phyloP scores from a whole-genome alignment of 2,329 filamentous ascomycete genomes.

The Apiospora malaysiana region DNA sequence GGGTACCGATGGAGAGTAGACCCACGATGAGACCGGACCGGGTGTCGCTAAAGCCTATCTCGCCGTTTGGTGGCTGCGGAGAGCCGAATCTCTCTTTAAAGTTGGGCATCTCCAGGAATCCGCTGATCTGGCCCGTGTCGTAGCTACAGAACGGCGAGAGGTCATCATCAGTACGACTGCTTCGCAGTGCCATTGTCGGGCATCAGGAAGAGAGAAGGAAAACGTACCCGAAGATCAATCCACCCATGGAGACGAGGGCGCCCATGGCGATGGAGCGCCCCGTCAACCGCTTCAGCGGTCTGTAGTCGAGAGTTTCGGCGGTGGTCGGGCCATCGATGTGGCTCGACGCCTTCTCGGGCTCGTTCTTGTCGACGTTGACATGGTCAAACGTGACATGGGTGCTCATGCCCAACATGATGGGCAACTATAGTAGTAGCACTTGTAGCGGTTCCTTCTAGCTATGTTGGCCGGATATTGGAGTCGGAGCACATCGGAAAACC shows the following conservation, averaged over 20 bases:
- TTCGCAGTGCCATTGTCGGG: neutral
- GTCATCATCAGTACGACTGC: conserved; percentile 38
- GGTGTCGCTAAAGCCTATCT: conserved; percentile 55
- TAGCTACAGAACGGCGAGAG: conserved; percentile 33
- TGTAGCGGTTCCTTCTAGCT: neutral
- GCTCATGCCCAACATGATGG: conserved; percentile 33
- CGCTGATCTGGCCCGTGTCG: conserved; percentile 60
- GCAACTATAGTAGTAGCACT: neutral
- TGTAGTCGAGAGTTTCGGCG: conserved; percentile 50
- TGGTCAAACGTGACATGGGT: conserved; percentile 46
- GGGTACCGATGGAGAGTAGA: conserved; percentile 63
- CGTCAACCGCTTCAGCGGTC: conserved; percentile 48
- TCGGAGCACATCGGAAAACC: neutral
- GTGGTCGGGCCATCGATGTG: conserved; percentile 39
- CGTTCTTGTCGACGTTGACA: conserved; percentile 43
- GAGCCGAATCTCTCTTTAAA: conserved; percentile 58
- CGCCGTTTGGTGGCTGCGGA: conserved; percentile 42
- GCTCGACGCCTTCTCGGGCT: conserved; percentile 41
- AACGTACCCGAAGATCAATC: conserved; percentile 45
- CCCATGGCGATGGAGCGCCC: conserved; percentile 45
- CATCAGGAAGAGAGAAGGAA: neutral
- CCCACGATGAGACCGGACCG: conserved; percentile 65
- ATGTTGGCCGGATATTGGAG: neutral
- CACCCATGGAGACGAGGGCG: conserved; percentile 51
- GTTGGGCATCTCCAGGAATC: conserved; percentile 64